phyloP scores from a whole-genome alignment of 2,329 filamentous ascomycete genomes.

The Exophiala viscosa region DNA sequence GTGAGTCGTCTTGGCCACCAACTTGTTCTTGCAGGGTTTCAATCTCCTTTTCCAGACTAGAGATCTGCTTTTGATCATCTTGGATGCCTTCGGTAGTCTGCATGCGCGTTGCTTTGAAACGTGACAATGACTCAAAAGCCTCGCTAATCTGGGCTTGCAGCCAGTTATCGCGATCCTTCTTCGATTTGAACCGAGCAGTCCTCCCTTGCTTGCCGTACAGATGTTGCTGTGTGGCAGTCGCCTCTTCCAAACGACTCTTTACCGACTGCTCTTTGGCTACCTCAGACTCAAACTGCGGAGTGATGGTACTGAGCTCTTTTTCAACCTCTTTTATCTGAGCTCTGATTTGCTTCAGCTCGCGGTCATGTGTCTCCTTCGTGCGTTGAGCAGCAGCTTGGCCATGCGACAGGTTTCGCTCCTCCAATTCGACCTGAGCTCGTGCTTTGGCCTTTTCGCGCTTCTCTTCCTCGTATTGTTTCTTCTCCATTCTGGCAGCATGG shows the following conservation, averaged over 20 bases:
- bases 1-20: conserved; percentile 66
- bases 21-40: conserved; percentile 66
- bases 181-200: conserved; percentile 80
- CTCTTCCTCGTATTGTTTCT: conserved; percentile 83
- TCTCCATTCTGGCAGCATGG: conserved; percentile 79
- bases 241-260: conserved; percentile 68
- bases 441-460: conserved; percentile 74
- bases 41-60: conserved; percentile 68
- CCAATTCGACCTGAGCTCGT: conserved; percentile 81
- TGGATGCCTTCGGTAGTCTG: conserved; percentile 80
- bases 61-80: conserved; percentile 67
- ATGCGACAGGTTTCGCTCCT: conserved; percentile 76
- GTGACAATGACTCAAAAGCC: conserved; percentile 69
- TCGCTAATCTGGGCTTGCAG: conserved; percentile 77
- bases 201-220: conserved; percentile 90
- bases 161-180: conserved; percentile 81
- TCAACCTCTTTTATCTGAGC: conserved; percentile 73
- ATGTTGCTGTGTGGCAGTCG: conserved; percentile 70
- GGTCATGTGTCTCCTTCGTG: conserved; percentile 65
- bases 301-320: conserved; percentile 64
- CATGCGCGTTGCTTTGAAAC: conserved; percentile 77
- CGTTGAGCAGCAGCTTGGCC: conserved; percentile 75
- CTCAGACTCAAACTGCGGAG: conserved; percentile 70
- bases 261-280: conserved; percentile 69
- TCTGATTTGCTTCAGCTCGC: conserved; percentile 68